phyloP scores from a whole-genome alignment of 768 basidiomycete species.

The Kwoniella europaea region DNA sequence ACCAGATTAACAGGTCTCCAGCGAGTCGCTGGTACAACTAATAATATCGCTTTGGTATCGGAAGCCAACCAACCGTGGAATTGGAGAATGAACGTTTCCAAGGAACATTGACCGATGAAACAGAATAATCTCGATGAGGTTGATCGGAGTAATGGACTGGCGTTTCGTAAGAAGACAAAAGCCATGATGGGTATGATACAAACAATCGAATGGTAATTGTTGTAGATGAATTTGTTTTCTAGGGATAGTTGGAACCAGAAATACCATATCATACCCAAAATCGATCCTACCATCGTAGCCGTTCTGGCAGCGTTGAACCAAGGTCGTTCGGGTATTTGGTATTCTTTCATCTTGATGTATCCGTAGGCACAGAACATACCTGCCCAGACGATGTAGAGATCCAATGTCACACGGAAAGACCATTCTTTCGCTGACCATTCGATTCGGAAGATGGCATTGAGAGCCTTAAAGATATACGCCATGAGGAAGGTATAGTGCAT shows the following conservation, averaged over 20 bases:
- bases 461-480: constrained; percentile 67
- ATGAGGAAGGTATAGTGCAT: constrained; percentile 70
- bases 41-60: constrained; percentile 78
- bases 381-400: constrained; percentile 84
- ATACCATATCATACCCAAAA: constrained; percentile 71
- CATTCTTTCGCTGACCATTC: constrained; percentile 85
- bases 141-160: constrained; percentile 72
- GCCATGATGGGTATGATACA: constrained; percentile 78
- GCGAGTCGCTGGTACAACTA: constrained; percentile 74
- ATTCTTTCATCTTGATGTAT: constrained; percentile 75
- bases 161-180: constrained; percentile 77
- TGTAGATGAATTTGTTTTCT: constrained; percentile 82
- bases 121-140: constrained; percentile 72
- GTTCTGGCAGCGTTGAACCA: constrained; percentile 69
- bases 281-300: constrained; percentile 63
- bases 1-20: constrained; percentile 80
- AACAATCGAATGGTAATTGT: constrained; percentile 81
- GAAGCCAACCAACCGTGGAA: constrained; percentile 82
- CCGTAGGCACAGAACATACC: constrained; percentile 80
- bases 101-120: constrained; percentile 82
- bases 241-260: constrained; percentile 78
- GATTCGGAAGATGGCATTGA: constrained; percentile 72
- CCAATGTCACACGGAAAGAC: constrained; percentile 84
- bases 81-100: constrained; percentile 91
- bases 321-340: constrained; percentile 70